A percentile compares a stretch with the other conserved stretches of the same genome.
Conservation (phyloP, 257 asterid species). For the Solanum appendiculatum region DNA sequence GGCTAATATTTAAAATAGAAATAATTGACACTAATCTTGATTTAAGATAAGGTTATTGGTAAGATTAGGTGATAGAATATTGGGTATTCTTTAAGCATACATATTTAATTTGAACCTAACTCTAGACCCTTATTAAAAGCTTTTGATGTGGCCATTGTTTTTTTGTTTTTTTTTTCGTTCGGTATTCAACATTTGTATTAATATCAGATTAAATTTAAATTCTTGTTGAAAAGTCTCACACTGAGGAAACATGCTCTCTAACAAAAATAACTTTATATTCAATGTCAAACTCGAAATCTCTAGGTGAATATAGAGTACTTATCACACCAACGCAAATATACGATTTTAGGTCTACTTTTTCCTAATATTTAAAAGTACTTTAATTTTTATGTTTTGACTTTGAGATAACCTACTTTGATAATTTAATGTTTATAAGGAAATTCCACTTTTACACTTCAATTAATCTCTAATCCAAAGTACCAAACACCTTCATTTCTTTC, state of each 20-base stretch:
- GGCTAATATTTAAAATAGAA: not conserved
- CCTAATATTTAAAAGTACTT: not conserved
- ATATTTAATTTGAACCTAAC: not conserved
- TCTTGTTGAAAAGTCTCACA: no score
- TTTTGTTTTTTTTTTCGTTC: not conserved
- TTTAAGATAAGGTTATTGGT: slow-evolving; percentile 8
- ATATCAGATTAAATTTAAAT: accelerated
- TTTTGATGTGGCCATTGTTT: not conserved
- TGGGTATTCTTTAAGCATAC: not conserved
- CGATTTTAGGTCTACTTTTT: not conserved
- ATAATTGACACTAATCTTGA: not conserved
- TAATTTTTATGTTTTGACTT: not conserved
- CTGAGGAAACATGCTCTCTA: no score
- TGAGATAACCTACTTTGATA: not conserved
- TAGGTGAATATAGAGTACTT: not conserved
- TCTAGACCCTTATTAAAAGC: not conserved
- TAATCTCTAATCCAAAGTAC: not conserved
- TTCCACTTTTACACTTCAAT: not conserved
- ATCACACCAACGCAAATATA: not conserved
- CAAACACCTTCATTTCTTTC: not conserved
- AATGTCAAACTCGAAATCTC: not conserved
- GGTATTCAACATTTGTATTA: accelerated
- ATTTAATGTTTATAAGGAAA: not conserved
- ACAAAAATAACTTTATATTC: no score
- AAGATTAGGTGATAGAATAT: slow-evolving; percentile 10